Conservation (phyloP, 768 basidiomycete genomes). For the Erythrobasidium yunnanense region DNA sequence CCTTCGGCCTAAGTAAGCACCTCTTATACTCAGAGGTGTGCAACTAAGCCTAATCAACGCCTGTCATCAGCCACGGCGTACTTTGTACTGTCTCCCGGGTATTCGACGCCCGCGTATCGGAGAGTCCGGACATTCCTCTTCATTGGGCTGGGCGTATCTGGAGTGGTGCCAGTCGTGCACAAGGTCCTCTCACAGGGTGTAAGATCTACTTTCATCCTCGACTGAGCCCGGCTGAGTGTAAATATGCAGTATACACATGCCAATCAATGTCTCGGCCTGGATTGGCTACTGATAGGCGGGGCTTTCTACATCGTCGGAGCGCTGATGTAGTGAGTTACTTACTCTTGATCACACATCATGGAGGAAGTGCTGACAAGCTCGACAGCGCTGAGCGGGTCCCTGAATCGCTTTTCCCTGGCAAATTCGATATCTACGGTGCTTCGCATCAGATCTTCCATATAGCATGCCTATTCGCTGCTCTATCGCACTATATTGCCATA, state of each 20-base stretch:
- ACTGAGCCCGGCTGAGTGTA: constrained; percentile 49
- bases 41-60: neutral
- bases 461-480: constrained; percentile 61
- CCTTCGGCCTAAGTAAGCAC: constrained; percentile 3
- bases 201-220: no score
- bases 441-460: constrained; percentile 87
- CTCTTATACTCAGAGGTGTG: neutral
- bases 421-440: constrained; percentile 64
- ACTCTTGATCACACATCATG: neutral
- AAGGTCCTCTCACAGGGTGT: no score
- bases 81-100: constrained; percentile 69
- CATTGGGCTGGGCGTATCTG: constrained; percentile 64
- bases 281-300: constrained; percentile 59
- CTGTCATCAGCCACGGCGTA: constrained; percentile 51
- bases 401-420: constrained; percentile 44
- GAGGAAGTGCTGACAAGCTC: neutral
- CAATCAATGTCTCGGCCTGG: no score
- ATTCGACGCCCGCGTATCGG: constrained; percentile 61
- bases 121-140: constrained; percentile 70
- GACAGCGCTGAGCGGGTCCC: constrained; percentile 26
- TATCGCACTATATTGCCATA: constrained; percentile 56
- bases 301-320: constrained; percentile 48
- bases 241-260: constrained; percentile 50
- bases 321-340: constrained; percentile 6
- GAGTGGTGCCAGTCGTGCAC: constrained; percentile 59